Evolutionary conservation across 257 asterid species (phyloP).

Genomic region (Solanum pinnatisectum): DNA sequence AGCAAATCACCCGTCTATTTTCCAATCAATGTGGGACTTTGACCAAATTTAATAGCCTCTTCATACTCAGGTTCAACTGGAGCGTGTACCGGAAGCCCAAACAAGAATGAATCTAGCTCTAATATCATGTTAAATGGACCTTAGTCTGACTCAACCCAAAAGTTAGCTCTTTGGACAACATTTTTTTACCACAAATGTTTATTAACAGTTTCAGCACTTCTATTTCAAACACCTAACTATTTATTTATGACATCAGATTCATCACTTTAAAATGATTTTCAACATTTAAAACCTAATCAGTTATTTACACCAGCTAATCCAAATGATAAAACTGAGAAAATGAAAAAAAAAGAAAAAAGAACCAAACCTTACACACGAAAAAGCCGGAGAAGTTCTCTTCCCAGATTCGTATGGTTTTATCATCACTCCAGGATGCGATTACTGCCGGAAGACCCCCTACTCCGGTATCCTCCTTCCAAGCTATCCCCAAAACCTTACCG

Average conservation of each 20-base stretch:
- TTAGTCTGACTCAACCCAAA: too few species aligned
- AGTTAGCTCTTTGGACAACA: background rate
- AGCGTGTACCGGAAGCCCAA: background rate
- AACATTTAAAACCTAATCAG: background rate
- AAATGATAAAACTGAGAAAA: background rate
- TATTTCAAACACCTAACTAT: background rate
- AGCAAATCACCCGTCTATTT: background rate
- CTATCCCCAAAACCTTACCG: constrained; percentile 78
- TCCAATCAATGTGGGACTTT: background rate
- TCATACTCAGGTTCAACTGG: background rate
- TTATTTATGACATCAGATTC: background rate
- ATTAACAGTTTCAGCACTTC: background rate
- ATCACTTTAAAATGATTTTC: background rate
- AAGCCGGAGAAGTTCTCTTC: constrained; percentile 46
- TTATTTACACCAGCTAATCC: background rate
- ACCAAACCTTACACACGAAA: constrained; percentile 65
- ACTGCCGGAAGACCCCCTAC: constrained; percentile 55
- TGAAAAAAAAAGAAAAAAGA: background rate
- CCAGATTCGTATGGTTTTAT: constrained; percentile 78
- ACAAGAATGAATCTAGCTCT: background rate
- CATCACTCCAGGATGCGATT: constrained; percentile 85
- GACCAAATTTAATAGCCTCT: background rate
- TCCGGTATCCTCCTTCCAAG: constrained; percentile 76
- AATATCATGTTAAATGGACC: background rate
- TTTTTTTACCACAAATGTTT: background rate